Evolutionary conservation across 2,329 filamentous ascomycete species (phyloP), one percentile per base, ranked within the genome.

Genomic region (Exophiala spinifera): DNA sequence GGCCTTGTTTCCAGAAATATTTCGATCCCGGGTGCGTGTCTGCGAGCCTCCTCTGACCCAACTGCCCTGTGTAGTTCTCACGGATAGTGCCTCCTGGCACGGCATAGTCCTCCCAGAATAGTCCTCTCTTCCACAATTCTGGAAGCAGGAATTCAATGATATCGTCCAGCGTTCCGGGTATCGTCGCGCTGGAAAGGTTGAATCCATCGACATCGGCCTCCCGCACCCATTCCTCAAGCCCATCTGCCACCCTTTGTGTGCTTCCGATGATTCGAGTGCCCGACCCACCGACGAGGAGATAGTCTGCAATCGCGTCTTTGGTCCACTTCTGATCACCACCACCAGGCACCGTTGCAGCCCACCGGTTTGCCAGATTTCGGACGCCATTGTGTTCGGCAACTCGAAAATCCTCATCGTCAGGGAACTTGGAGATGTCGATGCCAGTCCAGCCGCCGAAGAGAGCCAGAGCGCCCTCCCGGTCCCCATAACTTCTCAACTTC

Each of bases 161-260:
- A 60, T 88, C 85, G 55, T 83, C 79, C 70, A 88, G 88, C 0
- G 83, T 84, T 53, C 81, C 79, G 0, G 85, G 85, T 63, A 85
- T 84, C n/a, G 86, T 70, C 0, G 82, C 81, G 59, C 88, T 87
- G 1, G 81, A 82, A 19, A 79, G 54, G 61, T 90, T 90, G 70
- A 90, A 90, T 0, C 86, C 86, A 65, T 89, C 86, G 1, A 89
- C 79, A 60, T 87, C 86, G 0, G 83, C 85, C 65, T 87, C 84
- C 3, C 74, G 65, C 0, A 88, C 74, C 85, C 86, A 89, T 0
- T 74, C 69, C 69, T 89, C 83, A 49, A 89, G 74, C 34, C 79
- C 76, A 64, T 89, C 85, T 0, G 83, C 86, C 1, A 89, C 84
- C 60, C 82, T 79, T 14, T 76, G 68, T 0, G 85, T 73, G 0